These are phyloP conservation scores for Eucalyptus marginata DNA, from an alignment of 345 rosid genomes.

Conservation along the genomic window DNA sequence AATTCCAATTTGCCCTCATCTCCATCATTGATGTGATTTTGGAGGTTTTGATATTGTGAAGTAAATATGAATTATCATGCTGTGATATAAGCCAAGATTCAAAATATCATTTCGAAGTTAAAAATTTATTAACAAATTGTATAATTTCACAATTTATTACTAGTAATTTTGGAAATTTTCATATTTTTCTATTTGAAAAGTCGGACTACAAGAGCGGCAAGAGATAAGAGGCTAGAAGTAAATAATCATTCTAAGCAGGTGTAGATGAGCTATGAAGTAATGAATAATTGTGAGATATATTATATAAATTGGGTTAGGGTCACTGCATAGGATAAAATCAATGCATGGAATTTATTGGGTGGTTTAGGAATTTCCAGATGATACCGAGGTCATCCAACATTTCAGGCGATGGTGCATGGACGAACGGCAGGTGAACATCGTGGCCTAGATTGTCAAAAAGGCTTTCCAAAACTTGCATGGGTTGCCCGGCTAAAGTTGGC, in stretches of 20 bases:
- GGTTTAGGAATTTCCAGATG: not conserved
- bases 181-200: not conserved
- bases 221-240: not conserved
- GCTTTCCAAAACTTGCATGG: not conserved
- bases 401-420: not conserved
- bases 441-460: not conserved
- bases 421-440: not conserved
- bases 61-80: not conserved
- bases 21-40: not conserved
- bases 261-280: not conserved
- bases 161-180: not conserved
- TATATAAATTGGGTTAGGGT: not conserved
- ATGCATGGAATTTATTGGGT: not conserved
- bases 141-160: not conserved
- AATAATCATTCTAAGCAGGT: not conserved
- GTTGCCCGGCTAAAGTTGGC: not conserved
- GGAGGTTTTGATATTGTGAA: not conserved
- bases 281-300: not conserved
- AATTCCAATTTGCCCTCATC: not conserved
- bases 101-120: not conserved
- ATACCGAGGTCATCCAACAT: not conserved
- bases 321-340: not conserved
- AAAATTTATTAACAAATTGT: not conserved
- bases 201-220: not conserved
- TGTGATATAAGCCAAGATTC: not conserved